Percentiles rank a stretch among this genome's conserved stretches.
These are phyloP conservation scores for Scheffersomyces parashehatae DNA, from an alignment of 1,139 yeast genomes.

Conservation along the genomic window DNA sequence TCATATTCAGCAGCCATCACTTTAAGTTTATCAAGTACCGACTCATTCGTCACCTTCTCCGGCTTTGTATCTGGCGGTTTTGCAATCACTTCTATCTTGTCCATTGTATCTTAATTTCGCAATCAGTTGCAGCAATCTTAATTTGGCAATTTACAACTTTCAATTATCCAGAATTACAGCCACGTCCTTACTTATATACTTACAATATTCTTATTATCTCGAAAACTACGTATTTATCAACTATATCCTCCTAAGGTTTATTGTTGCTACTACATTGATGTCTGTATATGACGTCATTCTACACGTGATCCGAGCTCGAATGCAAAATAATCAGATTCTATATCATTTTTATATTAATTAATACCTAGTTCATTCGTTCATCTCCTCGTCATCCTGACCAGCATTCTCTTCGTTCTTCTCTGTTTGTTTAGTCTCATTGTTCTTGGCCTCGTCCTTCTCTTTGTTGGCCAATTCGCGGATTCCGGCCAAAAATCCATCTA, in stretches of 20 bases:
- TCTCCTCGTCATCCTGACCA: not conserved
- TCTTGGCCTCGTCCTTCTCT: conserved; percentile 15
- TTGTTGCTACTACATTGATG: not conserved
- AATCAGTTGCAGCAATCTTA: too few species aligned
- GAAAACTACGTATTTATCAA: conserved; percentile 1
- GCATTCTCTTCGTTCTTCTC: not conserved
- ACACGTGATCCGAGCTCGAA: not conserved
- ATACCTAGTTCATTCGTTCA: not conserved
- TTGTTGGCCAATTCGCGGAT: conserved; percentile 35
- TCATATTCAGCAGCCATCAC: not conserved
- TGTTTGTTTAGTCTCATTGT: not conserved
- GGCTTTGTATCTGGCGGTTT: conserved; percentile 13
- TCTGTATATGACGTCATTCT: not conserved
- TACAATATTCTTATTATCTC: not conserved
- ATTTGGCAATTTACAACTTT: too few species aligned
- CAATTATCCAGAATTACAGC: too few species aligned
- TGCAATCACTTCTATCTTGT: conserved; percentile 17
- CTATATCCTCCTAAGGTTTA: conserved; percentile 3
- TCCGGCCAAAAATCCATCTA: conserved; percentile 53
- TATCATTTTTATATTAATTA: not conserved
- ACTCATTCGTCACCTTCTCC: conserved; percentile 5
- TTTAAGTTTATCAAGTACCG: conserved; percentile 1
- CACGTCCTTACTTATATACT: not conserved
- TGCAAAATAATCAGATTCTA: not conserved
- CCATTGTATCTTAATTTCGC: conserved; percentile 5